These are phyloP conservation scores for Celoporthe dispersa DNA, from an alignment of 2,329 filamentous ascomycete species.

Conservation along the genomic window DNA sequence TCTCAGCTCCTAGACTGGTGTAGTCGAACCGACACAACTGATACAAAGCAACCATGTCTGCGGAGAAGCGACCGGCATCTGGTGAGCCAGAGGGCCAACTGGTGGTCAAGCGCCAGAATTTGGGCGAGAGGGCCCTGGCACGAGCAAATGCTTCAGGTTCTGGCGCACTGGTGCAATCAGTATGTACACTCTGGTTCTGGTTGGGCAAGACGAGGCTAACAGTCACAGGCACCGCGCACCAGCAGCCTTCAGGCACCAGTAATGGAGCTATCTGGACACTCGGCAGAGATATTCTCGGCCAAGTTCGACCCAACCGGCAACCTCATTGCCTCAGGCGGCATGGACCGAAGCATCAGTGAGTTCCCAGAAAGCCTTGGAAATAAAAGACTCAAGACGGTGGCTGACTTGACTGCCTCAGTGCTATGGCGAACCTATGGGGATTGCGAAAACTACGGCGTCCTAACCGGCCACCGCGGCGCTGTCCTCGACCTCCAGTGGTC, in stretches of 20 bases:
- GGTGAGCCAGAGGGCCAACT: conserved; percentile 81
- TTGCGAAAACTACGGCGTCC: conserved; percentile 90
- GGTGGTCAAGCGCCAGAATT: conserved; percentile 87
- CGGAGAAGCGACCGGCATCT: conserved; percentile 90
- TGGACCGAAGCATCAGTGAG: conserved; percentile 89
- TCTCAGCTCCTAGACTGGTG: background rate
- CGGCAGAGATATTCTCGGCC: conserved; percentile 88
- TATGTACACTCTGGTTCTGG: conserved; percentile 40
- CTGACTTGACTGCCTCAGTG: conserved; percentile 55
- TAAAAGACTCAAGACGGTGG: background rate
- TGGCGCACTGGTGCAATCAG: conserved; percentile 55
- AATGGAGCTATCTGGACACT: conserved; percentile 85
- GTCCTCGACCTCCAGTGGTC: conserved; percentile 96
- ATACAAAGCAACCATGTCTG: conserved; percentile 65
- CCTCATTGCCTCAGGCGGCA: conserved; percentile 89
- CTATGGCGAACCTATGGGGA: conserved; percentile 92
- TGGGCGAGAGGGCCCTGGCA: conserved; percentile 55
- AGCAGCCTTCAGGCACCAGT: conserved; percentile 86
- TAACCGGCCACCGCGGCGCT: conserved; percentile 89
- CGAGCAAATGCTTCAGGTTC: conserved; percentile 54
- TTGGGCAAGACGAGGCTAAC: conserved; percentile 33
- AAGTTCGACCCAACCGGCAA: conserved; percentile 89
- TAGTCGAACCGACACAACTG: background rate
- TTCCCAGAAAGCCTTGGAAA: conserved; percentile 23
- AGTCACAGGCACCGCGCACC: conserved; percentile 70